A percentile compares a stretch with the other conserved stretches of the same genome.
phyloP scores from a whole-genome alignment of 2,329 filamentous ascomycete species.

The Aspergillus carbonarius region DNA sequence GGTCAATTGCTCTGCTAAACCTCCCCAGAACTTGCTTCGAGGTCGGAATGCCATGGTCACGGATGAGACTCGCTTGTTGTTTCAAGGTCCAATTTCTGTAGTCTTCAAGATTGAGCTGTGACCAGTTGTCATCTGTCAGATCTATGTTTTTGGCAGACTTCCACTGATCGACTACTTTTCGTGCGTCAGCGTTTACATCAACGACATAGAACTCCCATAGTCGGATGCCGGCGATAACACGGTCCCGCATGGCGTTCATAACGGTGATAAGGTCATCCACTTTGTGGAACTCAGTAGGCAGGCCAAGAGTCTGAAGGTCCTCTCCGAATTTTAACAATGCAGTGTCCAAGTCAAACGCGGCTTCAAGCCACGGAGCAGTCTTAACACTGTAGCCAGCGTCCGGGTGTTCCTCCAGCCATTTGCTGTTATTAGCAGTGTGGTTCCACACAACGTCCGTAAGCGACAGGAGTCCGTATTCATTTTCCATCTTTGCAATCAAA shows the following conservation, averaged over 20 bases:
- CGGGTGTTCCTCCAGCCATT: slow-evolving; percentile 91
- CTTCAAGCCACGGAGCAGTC: slow-evolving; percentile 73
- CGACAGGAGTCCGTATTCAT: slow-evolving; percentile 78
- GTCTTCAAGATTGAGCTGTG: slow-evolving; percentile 41
- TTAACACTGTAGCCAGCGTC: slow-evolving; percentile 93
- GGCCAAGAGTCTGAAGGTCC: slow-evolving; percentile 63
- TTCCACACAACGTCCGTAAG: slow-evolving; percentile 98
- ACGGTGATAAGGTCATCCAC: slow-evolving; percentile 73
- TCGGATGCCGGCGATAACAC: slow-evolving; percentile 73
- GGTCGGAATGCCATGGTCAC: slow-evolving; percentile 67
- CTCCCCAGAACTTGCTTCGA: slow-evolving; percentile 76
- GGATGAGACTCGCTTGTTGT: slow-evolving; percentile 60
- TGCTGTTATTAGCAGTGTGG: slow-evolving; percentile 92
- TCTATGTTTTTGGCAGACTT: slow-evolving; percentile 42
- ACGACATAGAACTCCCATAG: slow-evolving; percentile 94
- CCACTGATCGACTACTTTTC: slow-evolving; percentile 72
- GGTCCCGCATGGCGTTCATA: slow-evolving; percentile 79
- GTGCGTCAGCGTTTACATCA: slow-evolving; percentile 70
- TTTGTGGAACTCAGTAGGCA: slow-evolving; percentile 71
- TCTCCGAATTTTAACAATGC: slow-evolving; percentile 66
- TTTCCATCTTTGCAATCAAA: slow-evolving; percentile 78
- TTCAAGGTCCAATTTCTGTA: slow-evolving; percentile 57
- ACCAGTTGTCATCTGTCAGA: slow-evolving; percentile 14
- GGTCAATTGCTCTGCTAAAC: slow-evolving; percentile 69
- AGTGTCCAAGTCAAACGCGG: slow-evolving; percentile 72